Percentiles rank a stretch among this genome's conserved stretches.
Conservation (phyloP, 495 filamentous ascomycete genomes). For the Penicillium robsamsonii region DNA sequence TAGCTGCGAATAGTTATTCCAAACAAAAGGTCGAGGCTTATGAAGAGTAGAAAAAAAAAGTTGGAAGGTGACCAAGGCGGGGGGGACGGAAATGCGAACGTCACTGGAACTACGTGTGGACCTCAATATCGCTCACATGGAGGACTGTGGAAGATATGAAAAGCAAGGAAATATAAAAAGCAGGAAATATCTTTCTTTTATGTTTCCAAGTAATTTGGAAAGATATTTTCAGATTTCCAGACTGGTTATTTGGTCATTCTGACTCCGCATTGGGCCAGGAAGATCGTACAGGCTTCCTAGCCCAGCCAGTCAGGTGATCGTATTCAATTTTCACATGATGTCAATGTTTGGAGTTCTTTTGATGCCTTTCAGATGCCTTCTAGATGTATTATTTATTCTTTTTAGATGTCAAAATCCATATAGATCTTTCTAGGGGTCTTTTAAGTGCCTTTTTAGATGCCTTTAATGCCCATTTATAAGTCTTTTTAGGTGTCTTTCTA, state of each 20-base stretch:
- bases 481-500: no score
- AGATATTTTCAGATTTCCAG: not conserved
- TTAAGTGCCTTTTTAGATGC: no score
- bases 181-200: not conserved
- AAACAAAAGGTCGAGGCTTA: not conserved
- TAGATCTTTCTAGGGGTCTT: no score
- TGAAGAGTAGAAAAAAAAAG: not conserved
- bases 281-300: not conserved
- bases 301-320: not conserved
- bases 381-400: no score
- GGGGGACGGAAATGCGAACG: not conserved
- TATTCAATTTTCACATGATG: no score
- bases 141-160: not conserved
- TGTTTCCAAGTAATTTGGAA: not conserved
- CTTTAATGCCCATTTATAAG: no score
- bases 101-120: slow-evolving; percentile 3
- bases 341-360: no score
- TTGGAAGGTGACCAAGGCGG: not conserved
- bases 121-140: slow-evolving; percentile 6
- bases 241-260: not conserved
- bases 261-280: not conserved
- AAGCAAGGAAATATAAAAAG: not conserved
- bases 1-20: not conserved
- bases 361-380: no score
- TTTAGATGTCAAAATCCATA: no score